phyloP scores from a whole-genome alignment of 2,329 filamentous ascomycete species.

The Aaosphaeria pasadenensis region DNA sequence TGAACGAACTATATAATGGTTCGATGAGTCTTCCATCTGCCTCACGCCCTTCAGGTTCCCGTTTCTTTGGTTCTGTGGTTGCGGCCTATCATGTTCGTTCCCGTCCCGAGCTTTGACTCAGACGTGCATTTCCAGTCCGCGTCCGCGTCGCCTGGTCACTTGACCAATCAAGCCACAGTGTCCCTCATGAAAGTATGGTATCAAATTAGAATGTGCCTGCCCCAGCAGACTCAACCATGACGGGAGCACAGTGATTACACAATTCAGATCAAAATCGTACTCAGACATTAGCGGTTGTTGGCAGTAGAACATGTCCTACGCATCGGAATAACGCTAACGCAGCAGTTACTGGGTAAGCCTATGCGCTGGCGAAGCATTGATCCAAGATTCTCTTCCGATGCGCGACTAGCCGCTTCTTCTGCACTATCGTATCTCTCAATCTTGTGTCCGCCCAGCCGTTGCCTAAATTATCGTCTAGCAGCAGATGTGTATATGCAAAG shows the following conservation, averaged over 20 bases:
- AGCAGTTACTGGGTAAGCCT: too few relatives aligned
- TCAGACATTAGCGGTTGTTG: too few relatives aligned
- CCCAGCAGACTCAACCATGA: not conserved
- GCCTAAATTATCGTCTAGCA: slow-evolving; percentile 62
- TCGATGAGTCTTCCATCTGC: not conserved
- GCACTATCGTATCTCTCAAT: slow-evolving; percentile 56
- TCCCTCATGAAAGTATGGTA: slow-evolving; percentile 4
- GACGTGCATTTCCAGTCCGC: not conserved
- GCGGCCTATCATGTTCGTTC: too few relatives aligned
- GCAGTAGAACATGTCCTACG: too few relatives aligned
- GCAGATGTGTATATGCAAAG: slow-evolving; percentile 83
- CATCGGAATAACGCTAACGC: too few relatives aligned
- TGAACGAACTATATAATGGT: not conserved
- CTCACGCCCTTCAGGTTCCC: not conserved
- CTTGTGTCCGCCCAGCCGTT: slow-evolving; percentile 60
- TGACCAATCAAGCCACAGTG: not conserved
- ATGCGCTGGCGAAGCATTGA: too few relatives aligned
- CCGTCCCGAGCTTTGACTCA: not conserved
- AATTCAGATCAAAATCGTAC: not conserved
- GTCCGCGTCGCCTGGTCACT: not conserved
- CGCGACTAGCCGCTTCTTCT: slow-evolving; percentile 60
- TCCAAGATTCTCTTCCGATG: slow-evolving; percentile 60
- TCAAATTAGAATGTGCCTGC: slow-evolving; percentile 8
- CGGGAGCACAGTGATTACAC: not conserved
- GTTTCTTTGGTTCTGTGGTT: too few relatives aligned